Base-by-base conservation (phyloP, 768 basidiomycete species). In the Imleria badia region DNA sequence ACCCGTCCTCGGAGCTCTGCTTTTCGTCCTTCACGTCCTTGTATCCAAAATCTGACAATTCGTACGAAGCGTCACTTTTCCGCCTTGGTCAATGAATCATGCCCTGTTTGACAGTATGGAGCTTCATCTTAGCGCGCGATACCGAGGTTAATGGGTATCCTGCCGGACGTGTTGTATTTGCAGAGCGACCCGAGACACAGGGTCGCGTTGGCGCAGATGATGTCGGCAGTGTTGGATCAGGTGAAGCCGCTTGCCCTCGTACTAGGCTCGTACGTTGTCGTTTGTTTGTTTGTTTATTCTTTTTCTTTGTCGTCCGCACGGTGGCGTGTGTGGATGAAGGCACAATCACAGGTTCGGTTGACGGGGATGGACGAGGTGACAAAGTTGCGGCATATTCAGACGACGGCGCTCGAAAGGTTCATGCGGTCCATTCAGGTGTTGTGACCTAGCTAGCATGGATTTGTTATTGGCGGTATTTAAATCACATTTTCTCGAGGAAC, bases 21-120 rank as follows among this genome's bases (percentile, higher is more conserved):
- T 98, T 98, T 70, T 78, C 82, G 5, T 88, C 92, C 7, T 94
- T 95, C 64, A 77, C 81, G 6, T 72, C 81, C 10, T 74, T 91
- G 20, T 92, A 93, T 69, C 79, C 86, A 7, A 71, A 82, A 6
- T 82, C 83, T 20, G 90, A 96, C 61, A 75, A 77, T 8, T 83
- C 88, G 0, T 82, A 82, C 58, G 88, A 93, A 62, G 89, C 93
- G 1, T 79, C 79, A 10, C 70, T 98, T 35, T 98, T 94, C 76
- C 86, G 89, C n/a, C 83, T 98, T 1, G 94, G 91, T n/a, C n/a
- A n/a, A n/a, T n/a, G n/a, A n/a, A n/a, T 3, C 81, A 81, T 19
- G 91, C 91, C 1, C 76, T 99, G 1, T 99, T 98, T 65, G 97
- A 98, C 71, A 80, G 81, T 19, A 80, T 96, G 45, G 81, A 89